Percentiles rank a stretch among this genome's conserved stretches.
These are phyloP conservation scores for Pythium dissotocum DNA, from an alignment of 352 stramenopile genomes.

Conservation along the genomic window DNA sequence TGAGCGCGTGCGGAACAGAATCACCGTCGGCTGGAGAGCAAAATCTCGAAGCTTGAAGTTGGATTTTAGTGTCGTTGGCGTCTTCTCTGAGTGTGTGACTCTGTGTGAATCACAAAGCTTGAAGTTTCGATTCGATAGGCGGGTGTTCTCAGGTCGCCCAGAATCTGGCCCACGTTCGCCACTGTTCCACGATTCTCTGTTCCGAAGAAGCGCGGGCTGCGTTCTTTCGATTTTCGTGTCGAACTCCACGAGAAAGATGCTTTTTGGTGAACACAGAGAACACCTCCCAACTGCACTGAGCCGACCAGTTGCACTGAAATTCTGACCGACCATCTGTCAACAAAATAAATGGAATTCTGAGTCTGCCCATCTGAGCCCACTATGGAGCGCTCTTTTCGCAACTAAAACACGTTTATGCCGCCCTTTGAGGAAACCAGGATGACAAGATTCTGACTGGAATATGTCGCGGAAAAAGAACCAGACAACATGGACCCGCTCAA, in stretches of 20 bases:
- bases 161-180: not conserved
- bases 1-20: not conserved
- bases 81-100: not conserved
- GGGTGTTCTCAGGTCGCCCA: not conserved
- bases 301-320: not conserved
- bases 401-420: not conserved
- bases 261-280: not conserved
- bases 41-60: conserved; percentile 5
- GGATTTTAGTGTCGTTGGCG: not conserved
- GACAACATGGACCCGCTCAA: not conserved
- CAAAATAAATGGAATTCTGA: not conserved
- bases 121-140: not conserved
- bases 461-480: conserved; percentile 6
- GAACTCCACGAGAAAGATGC: not conserved
- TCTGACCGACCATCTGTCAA: not conserved
- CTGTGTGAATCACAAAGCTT: not conserved
- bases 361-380: not conserved
- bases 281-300: too few species aligned
- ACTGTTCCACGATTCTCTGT: conserved; percentile 2
- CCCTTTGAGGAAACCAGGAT: not conserved
- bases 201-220: not conserved
- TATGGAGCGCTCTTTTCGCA: not conserved
- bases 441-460: not conserved
- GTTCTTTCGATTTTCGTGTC: not conserved
- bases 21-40: not conserved